Evolutionary conservation across 805 yeast genomes (phyloP).

Genomic region (Wickerhamomyces queroliae): DNA sequence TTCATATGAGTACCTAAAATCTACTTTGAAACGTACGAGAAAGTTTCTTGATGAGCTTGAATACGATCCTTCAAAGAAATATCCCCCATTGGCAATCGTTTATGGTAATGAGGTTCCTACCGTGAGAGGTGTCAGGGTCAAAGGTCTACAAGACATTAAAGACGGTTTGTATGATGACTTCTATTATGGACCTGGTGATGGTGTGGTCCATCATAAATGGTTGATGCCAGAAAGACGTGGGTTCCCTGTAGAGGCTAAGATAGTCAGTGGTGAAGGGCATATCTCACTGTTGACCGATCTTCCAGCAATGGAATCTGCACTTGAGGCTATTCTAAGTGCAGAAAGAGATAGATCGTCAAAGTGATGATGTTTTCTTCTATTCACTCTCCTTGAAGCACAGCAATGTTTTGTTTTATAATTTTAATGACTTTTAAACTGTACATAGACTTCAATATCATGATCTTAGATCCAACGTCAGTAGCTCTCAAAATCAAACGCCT

Average conservation of each 20-base stretch:
- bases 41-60: slow-evolving; percentile 51
- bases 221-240: slow-evolving; percentile 74
- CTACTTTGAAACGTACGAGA: slow-evolving; percentile 57
- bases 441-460: no score
- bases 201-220: slow-evolving; percentile 82
- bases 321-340: slow-evolving; percentile 56
- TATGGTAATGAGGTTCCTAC: slow-evolving; percentile 84
- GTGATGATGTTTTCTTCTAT: not conserved
- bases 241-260: slow-evolving; percentile 64
- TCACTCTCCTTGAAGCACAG: not conserved
- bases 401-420: no score
- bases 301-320: slow-evolving; percentile 64
- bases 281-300: slow-evolving; percentile 75
- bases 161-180: slow-evolving; percentile 73
- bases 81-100: slow-evolving; percentile 82
- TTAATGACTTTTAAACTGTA: slow-evolving; percentile 1
- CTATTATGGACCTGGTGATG: slow-evolving; percentile 88
- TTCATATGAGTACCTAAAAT: slow-evolving; percentile 56
- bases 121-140: slow-evolving; percentile 71
- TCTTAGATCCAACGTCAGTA: no score
- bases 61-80: slow-evolving; percentile 43
- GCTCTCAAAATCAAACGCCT: no score
- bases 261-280: slow-evolving; percentile 66
- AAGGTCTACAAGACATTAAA: slow-evolving; percentile 52
- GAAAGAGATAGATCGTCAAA: slow-evolving; percentile 3